phyloP scores from a whole-genome alignment of 345 rosid species.

The Ceriops tagal region DNA sequence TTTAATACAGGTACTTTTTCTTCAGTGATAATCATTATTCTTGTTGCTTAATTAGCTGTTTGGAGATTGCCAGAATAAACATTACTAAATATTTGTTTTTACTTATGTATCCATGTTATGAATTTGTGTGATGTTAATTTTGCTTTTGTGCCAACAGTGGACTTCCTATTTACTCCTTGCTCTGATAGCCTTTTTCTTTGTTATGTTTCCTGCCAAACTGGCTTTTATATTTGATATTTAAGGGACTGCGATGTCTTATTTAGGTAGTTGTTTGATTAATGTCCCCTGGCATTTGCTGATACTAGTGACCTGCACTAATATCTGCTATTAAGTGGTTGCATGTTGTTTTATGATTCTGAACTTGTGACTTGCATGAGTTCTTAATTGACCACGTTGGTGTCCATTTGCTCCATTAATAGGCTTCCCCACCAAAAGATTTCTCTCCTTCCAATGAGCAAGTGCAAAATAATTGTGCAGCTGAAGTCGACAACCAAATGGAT shows the following conservation, averaged over 20 bases:
- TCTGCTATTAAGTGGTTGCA: background rate
- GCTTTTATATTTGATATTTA: no score
- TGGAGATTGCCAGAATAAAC: background rate
- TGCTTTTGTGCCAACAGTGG: no score
- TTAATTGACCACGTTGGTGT: background rate
- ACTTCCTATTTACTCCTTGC: no score
- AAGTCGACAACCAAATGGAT: constrained; percentile 9
- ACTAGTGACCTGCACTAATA: background rate
- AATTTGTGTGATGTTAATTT: no score
- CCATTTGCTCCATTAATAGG: constrained; percentile 5
- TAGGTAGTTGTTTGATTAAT: no score
- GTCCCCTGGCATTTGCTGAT: no score
- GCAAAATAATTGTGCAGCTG: constrained; percentile 1
- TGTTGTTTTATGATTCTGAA: background rate
- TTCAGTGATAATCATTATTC: background rate
- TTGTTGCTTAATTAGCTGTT: background rate
- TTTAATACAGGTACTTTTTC: constrained; percentile 5
- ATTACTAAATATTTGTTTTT: background rate
- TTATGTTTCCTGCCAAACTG: no score
- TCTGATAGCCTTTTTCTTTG: no score
- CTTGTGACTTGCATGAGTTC: background rate
- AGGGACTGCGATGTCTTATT: no score
- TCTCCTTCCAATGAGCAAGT: constrained; percentile 9
- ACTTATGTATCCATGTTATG: background rate
- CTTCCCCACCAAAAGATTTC: constrained; percentile 7